Conservation (phyloP, 2,329 filamentous ascomycete species). For the Aaosphaeria pasadenensis region DNA sequence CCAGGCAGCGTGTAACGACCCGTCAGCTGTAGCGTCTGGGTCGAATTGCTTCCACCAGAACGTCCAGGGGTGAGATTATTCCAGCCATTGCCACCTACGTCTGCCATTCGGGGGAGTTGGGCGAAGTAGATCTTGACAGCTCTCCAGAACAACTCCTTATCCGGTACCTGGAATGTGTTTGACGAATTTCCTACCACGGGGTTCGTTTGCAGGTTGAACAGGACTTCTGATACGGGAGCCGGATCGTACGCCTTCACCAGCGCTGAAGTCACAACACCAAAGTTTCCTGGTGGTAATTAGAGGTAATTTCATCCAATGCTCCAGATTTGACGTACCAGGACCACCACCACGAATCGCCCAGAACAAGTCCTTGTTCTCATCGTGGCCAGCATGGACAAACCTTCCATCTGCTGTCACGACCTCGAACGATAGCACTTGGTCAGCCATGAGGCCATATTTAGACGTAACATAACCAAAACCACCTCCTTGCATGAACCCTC, state of each 20-base stretch:
- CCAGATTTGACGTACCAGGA: conserved; percentile 12
- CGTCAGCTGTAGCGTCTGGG: conserved; percentile 12
- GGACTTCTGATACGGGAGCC: conserved; percentile 19
- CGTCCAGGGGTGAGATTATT: conserved; percentile 15
- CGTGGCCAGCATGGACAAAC: conserved; percentile 19
- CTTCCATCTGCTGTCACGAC: conserved; percentile 23
- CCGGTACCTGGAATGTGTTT: conserved; percentile 10
- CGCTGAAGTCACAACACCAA: conserved; percentile 24
- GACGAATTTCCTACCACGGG: conserved; percentile 15
- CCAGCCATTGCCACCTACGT: conserved; percentile 22
- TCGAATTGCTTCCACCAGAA: conserved; percentile 2
- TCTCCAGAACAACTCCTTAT: conserved; percentile 24
- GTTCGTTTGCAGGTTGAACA: conserved; percentile 23
- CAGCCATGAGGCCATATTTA: conserved; percentile 35
- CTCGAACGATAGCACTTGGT: conserved; percentile 23
- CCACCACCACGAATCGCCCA: conserved; percentile 29
- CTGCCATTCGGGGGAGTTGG: conserved; percentile 18
- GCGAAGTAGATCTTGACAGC: conserved; percentile 18
- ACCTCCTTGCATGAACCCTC: conserved; percentile 43
- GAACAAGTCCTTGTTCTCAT: conserved; percentile 23
- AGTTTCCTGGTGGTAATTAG: conserved; percentile 18
- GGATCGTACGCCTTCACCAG: conserved; percentile 26
- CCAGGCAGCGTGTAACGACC: conserved; percentile 17
- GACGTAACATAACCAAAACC: conserved; percentile 51
- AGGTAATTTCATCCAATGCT: neutral